These are phyloP conservation scores for Phaseolus lunatus DNA, from an alignment of 306 rosid species.

Conservation along the genomic window DNA sequence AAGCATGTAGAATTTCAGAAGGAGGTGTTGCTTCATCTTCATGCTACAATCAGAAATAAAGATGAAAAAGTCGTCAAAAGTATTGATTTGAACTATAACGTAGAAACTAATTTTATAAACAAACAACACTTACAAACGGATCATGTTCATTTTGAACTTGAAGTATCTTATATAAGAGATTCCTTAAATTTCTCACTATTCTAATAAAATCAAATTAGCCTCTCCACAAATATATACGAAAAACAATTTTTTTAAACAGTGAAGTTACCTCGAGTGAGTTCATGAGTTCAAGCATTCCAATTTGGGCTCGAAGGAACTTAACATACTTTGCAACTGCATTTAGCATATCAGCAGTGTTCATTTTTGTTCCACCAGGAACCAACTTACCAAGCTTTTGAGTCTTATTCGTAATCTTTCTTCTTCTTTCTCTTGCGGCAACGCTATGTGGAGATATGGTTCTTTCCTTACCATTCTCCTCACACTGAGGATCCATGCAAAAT, in stretches of 20 bases:
- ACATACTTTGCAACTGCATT: slow-evolving; percentile 75
- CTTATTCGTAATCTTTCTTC: slow-evolving; percentile 80
- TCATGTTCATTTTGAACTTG: no score
- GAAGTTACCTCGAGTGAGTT: slow-evolving; percentile 44
- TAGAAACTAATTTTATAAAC: no score
- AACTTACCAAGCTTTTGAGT: slow-evolving; percentile 80
- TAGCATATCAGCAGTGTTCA: slow-evolving; percentile 97
- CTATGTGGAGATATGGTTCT: slow-evolving; percentile 64
- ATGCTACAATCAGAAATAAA: slow-evolving; percentile 35
- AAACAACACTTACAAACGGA: no score
- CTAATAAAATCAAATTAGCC: no score
- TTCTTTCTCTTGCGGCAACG: slow-evolving; percentile 78
- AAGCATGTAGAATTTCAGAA: slow-evolving; percentile 45
- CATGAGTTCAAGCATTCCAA: slow-evolving; percentile 60
- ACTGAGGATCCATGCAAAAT: not conserved
- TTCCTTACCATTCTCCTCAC: not conserved
- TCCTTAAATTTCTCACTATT: no score
- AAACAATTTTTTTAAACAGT: no score
- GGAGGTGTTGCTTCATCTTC: slow-evolving; percentile 40
- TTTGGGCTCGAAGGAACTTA: slow-evolving; percentile 78
- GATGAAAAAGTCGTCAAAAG: no score
- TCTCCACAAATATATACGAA: no score
- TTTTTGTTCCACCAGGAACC: slow-evolving; percentile 76
- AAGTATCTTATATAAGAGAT: no score
- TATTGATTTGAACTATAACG: no score